Percentiles rank a stretch among this genome's conserved stretches.
phyloP scores from a whole-genome alignment of 495 filamentous ascomycete species.

The Articulospora tetracladia region DNA sequence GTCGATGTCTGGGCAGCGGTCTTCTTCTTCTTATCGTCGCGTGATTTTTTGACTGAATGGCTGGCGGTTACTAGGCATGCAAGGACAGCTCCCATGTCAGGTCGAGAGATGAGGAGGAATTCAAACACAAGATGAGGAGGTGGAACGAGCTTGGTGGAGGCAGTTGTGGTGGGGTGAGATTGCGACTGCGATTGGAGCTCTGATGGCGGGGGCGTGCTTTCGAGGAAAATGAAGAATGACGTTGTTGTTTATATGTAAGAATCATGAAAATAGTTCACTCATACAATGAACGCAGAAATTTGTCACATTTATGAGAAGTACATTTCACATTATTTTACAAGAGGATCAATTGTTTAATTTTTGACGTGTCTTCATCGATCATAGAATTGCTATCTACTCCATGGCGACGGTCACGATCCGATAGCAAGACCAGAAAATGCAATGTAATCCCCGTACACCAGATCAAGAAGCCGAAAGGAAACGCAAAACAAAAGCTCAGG shows the following conservation, averaged over 20 bases:
- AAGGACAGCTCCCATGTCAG: constrained; percentile 21
- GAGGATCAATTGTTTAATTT: constrained; percentile 6
- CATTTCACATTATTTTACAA: neutral
- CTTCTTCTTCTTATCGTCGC: constrained; percentile 11
- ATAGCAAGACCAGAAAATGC: constrained; percentile 33
- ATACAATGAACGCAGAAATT: neutral
- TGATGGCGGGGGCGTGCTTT: constrained; percentile 2
- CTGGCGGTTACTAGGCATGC: constrained; percentile 2
- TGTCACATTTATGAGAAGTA: neutral
- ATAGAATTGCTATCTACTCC: constrained; percentile 23
- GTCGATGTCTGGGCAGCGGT: neutral
- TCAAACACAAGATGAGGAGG: too few species aligned
- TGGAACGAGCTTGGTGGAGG: neutral
- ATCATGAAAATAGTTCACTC: neutral
- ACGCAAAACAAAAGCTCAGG: constrained; percentile 35
- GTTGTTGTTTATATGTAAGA: neutral
- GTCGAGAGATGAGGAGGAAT: too few species aligned
- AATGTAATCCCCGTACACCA: constrained; percentile 40
- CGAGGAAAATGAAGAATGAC: constrained; percentile 2
- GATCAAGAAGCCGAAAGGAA: constrained; percentile 55
- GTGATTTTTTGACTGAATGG: constrained; percentile 7
- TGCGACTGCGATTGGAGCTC: constrained; percentile 8
- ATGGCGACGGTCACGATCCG: constrained; percentile 17
- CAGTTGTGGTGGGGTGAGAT: constrained; percentile 3
- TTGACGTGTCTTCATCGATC: constrained; percentile 21